Base-by-base conservation (phyloP, 345 rosid species). In the Aquilaria malaccensis region DNA sequence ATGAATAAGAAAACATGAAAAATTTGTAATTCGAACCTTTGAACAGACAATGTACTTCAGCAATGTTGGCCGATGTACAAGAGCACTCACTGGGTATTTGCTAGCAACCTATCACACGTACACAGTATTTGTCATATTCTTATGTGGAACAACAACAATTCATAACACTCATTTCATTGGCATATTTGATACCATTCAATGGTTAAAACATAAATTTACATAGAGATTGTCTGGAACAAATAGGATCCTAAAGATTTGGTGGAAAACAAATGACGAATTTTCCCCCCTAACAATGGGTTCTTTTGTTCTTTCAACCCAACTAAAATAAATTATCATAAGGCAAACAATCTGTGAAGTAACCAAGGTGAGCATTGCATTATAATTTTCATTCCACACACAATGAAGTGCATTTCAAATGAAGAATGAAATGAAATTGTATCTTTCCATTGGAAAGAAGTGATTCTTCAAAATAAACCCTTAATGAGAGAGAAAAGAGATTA, bases 31-130 rank as follows among this genome's bases (percentile, higher is more conserved):
- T 32, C 71, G 6, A 53, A 91, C 97, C 95, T 88, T 82, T 7
- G 83, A 70, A 37, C 89, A 79, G 50, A 83, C 85, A 33, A 95
- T 72, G 64, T 83, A 85, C 52, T 69, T 64, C 13, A 91, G 81
- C 80, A 95, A 69, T 41, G 76, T 74, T 43, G 91, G 89, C 30
- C 99, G 89, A 75, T 95, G 99, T 33, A 75, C 76, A 49, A 86
- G 82, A 11, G 95, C 91, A 79, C 76, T 91, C 3, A 89, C 68
- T 1, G 88, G 96, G 74, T 64, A 85, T 72, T 85, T 82, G 15
- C 96, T 86, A 56, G 99, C 86, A 56, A 90, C 99, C 99, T 94
- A 63, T 52, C 13, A 57, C 29, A 70, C 61, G 70, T 9, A 47
- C 45, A 94, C 93, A 74, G 52, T 22, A 50, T 15, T 15, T 15